phyloP scores from a whole-genome alignment of 352 stramenopile genomes.

The Phytophthora gonapodyides region DNA sequence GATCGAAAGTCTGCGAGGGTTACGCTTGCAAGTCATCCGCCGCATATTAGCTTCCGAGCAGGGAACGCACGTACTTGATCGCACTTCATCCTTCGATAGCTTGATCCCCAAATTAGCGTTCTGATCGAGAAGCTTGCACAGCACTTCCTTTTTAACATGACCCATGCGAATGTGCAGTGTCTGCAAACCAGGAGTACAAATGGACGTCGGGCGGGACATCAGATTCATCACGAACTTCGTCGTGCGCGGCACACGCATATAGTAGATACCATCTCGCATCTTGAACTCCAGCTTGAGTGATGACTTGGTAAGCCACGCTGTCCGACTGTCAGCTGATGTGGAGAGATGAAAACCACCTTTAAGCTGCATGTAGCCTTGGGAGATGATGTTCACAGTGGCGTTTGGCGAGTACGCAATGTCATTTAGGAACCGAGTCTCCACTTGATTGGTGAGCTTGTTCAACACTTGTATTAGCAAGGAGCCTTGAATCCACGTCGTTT shows the following conservation, averaged over 20 bases:
- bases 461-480: neutral
- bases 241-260: neutral
- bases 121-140: neutral
- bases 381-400: neutral
- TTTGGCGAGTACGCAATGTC: neutral
- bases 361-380: conserved; percentile 1
- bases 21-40: neutral
- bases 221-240: neutral
- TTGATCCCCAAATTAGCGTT: neutral
- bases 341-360: conserved; percentile 1
- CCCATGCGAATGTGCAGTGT: conserved; percentile 2
- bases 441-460: neutral
- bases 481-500: neutral
- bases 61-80: neutral
- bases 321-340: neutral
- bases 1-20: neutral
- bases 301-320: neutral
- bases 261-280: conserved; percentile 4
- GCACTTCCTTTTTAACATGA: neutral
- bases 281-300: conserved; percentile 2
- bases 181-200: neutral
- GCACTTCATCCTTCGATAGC: neutral
- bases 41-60: neutral
- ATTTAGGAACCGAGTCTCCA: neutral
- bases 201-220: neutral